Conservation (phyloP, 202 grass and related monocot species). For the Panicum virgatum region DNA sequence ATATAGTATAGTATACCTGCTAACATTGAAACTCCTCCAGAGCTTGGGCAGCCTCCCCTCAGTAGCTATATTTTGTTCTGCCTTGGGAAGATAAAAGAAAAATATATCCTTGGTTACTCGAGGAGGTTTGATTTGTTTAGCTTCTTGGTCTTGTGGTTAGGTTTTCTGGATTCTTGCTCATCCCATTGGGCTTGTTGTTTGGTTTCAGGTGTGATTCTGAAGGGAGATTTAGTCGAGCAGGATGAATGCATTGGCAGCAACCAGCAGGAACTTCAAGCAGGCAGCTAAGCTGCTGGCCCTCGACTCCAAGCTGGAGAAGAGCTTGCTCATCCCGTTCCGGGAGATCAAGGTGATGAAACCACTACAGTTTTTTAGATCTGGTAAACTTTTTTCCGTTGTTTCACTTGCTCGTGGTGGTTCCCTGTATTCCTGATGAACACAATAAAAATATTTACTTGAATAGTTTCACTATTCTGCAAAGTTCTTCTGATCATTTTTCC, state of each 20-base stretch:
- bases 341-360: slow-evolving; percentile 84
- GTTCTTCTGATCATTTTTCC: background rate
- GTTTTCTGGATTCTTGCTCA: background rate
- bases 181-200: background rate
- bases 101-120: slow-evolving; percentile 13
- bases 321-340: slow-evolving; percentile 95
- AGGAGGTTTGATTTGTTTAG: slow-evolving; percentile 15
- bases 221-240: slow-evolving; percentile 40
- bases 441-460: background rate
- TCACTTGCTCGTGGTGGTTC: background rate
- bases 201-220: slow-evolving; percentile 20
- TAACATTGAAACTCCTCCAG: slow-evolving; percentile 5
- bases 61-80: background rate
- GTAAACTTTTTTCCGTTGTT: background rate
- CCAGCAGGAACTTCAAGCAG: slow-evolving; percentile 95
- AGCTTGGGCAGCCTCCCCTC: background rate
- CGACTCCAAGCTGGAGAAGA: slow-evolving; percentile 94
- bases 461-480: background rate
- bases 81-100: slow-evolving; percentile 30
- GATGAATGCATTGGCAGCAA: slow-evolving; percentile 97
- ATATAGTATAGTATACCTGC: background rate
- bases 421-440: slow-evolving; percentile 13
- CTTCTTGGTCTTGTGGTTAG: background rate
- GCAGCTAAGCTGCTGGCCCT: slow-evolving; percentile 89
- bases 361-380: slow-evolving; percentile 14